These are phyloP conservation scores for Periglandula ipomoeae DNA, from an alignment of 2,329 filamentous ascomycete genomes.

Conservation along the genomic window DNA sequence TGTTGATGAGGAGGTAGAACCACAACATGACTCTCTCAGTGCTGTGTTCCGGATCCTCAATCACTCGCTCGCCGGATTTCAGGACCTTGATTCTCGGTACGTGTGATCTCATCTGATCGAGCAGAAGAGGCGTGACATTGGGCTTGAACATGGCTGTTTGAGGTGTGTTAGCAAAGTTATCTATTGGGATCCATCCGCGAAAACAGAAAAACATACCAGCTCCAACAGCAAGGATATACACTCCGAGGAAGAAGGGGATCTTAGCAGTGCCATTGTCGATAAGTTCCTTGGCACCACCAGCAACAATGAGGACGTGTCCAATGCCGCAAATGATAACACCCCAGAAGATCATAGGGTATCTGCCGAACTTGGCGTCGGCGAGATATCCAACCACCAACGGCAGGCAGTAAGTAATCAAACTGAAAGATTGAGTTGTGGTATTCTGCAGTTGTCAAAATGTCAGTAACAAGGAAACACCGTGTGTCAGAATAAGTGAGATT, in stretches of 20 bases:
- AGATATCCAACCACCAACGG: constrained; percentile 47
- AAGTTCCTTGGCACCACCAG: constrained; percentile 41
- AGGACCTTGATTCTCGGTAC: constrained; percentile 28
- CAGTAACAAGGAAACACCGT: constrained; percentile 25
- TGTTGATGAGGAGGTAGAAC: constrained; percentile 47
- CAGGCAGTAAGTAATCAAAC: constrained; percentile 46
- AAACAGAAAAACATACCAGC: constrained; percentile 32
- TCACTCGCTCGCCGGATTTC: constrained; percentile 51
- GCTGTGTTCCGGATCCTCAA: constrained; percentile 59
- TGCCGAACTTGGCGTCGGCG: constrained; percentile 60
- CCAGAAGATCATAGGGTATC: constrained; percentile 62
- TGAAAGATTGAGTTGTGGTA: constrained; percentile 37
- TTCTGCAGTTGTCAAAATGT: constrained; percentile 25
- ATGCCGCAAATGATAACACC: constrained; percentile 59
- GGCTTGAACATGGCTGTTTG: constrained; percentile 56
- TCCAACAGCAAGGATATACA: constrained; percentile 46
- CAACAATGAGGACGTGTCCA: constrained; percentile 59
- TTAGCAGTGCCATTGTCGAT: constrained; percentile 36
- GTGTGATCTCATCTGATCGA: constrained; percentile 54
- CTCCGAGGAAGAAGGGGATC: constrained; percentile 52
- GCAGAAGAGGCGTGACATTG: constrained; percentile 59
- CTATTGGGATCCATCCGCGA: too few relatives aligned
- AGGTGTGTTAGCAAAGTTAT: neutral
- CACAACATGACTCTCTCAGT: constrained; percentile 59
- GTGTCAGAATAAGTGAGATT: neutral